phyloP scores from a whole-genome alignment of 441 rosid genomes.

The Daphne laureola region DNA sequence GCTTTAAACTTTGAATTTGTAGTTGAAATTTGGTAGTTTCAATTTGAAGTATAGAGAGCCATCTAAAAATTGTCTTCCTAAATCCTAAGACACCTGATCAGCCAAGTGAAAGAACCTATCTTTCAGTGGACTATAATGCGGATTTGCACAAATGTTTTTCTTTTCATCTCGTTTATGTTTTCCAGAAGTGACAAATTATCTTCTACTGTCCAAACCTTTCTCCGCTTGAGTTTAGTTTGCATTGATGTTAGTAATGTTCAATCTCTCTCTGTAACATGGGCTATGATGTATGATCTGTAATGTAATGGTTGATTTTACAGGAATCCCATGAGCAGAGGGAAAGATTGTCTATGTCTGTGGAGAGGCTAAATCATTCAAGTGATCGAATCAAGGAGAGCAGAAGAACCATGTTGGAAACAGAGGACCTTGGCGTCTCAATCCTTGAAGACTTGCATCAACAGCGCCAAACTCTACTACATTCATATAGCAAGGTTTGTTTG shows the following conservation, averaged over 20 bases:
- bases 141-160: background rate
- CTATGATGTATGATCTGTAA: background rate
- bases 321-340: constrained; percentile 53
- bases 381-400: constrained; percentile 56
- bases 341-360: constrained; percentile 53
- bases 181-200: too few species aligned
- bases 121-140: too few species aligned
- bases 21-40: too few species aligned
- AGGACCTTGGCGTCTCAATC: constrained; percentile 53
- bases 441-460: constrained; percentile 61
- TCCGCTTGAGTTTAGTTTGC: background rate
- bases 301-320: constrained; percentile 20
- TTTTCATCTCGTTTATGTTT: constrained; percentile 2
- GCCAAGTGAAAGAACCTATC: too few species aligned
- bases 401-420: constrained; percentile 58
- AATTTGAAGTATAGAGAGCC: too few species aligned
- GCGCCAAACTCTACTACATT: constrained; percentile 57
- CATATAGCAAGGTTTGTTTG: constrained; percentile 45
- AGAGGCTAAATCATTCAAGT: constrained; percentile 53
- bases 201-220: too few species aligned
- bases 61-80: too few species aligned
- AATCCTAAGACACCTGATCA: too few species aligned
- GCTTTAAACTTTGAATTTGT: too few species aligned
- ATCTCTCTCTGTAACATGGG: background rate
- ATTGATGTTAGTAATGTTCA: background rate